Percentiles rank a stretch among this genome's conserved stretches.
These are phyloP conservation scores for Wallacemonas sp. DNA, from an alignment of 208 protist species.

Conservation along the genomic window DNA sequence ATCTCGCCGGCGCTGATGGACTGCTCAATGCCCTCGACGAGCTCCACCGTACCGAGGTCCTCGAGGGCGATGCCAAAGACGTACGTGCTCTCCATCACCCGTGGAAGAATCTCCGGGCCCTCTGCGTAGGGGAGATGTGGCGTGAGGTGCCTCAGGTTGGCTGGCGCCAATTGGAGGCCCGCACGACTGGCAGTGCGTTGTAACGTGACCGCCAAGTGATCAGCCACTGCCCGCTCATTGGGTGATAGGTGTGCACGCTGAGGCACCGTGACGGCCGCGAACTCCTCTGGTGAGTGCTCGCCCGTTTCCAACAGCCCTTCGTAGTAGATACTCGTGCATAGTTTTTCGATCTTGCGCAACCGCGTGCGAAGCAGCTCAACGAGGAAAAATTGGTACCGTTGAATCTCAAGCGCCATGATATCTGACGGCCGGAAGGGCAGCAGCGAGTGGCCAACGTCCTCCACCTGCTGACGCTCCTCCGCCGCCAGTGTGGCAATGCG, in stretches of 20 bases:
- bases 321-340: conserved; percentile 65
- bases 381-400: conserved; percentile 83
- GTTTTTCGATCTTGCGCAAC: conserved; percentile 76
- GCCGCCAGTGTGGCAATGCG: conserved; percentile 32
- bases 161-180: conserved; percentile 58
- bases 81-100: conserved; percentile 65
- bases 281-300: neutral
- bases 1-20: conserved; percentile 72
- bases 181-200: conserved; percentile 39
- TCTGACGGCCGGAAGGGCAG: conserved; percentile 80
- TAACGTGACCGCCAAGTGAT: conserved; percentile 50
- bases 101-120: conserved; percentile 74
- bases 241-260: conserved; percentile 51
- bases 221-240: conserved; percentile 71
- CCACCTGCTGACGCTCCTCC: conserved; percentile 46
- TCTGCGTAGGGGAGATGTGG: conserved; percentile 68
- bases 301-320: conserved; percentile 33
- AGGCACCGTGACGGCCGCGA: conserved; percentile 33
- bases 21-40: conserved; percentile 72
- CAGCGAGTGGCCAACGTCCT: conserved; percentile 31
- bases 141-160: conserved; percentile 55
- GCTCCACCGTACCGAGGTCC: conserved; percentile 70
- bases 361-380: conserved; percentile 79
- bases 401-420: conserved; percentile 71
- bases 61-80: conserved; percentile 80